Evolutionary conservation across 176 grass and related monocot species (phyloP), one percentile per base, ranked within the genome.

Genomic region (Cenchrus fungigraminus): DNA sequence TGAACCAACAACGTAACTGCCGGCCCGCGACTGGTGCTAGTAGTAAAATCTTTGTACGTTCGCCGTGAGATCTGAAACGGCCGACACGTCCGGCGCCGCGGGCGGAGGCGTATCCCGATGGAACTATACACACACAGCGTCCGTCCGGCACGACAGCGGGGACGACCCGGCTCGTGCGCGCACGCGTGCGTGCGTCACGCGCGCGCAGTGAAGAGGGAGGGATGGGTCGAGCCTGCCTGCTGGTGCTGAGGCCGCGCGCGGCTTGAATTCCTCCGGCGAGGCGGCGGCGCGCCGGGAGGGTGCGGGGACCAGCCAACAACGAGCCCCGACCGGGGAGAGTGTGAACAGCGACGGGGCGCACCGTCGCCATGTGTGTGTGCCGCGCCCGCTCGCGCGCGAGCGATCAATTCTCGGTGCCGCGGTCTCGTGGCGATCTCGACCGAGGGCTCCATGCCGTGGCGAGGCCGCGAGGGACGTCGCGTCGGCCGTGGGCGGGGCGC

Each of bases 151-250:
- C 54, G 3, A 15, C 43, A 46, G 37, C 37, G 37, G 37, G 37
- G 37, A 40, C 37, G 37, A 40, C 37, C 50, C 59, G 68, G 20
- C 61, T 70, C 47, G 63, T 19, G 77, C 61, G 37, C 37, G 37
- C 37, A 40, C 37, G 37, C 9, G 19, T 12, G 65, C 79, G 4
- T 8, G 88, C 73, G 71, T 77, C 88, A 86, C 50, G 77, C 63
- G 20, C 12, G 5, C 31, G 82, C 40, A 76, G 77, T 80, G 49
- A 75, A 46, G 53, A 22, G 14, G 81, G 54, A 71, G 44, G 72
- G 72, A 2, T 4, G 12, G 15, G 29, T 25, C 25, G 13, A 9
- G 13, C 10, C 5, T 13, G 67, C 14, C 0, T 16, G 53, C 13
- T 25, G 25, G 25, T 25, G 25, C 25, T 17, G 40, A 8, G 66